Evolutionary conservation across 768 basidiomycete genomes (phyloP).

Genomic region (Imleria badia): DNA sequence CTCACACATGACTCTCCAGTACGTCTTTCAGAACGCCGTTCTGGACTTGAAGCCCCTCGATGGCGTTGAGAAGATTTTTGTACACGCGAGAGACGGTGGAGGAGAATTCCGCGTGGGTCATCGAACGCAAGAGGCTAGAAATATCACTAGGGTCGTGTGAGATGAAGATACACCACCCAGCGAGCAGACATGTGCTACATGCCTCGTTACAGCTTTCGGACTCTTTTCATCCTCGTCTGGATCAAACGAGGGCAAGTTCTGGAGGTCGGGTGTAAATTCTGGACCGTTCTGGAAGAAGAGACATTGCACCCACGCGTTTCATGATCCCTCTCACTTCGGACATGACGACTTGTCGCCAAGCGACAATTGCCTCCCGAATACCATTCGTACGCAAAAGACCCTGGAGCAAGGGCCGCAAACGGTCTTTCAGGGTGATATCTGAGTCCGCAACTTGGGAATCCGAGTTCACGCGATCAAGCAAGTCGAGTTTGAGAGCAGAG

Average conservation of each 20-base stretch:
- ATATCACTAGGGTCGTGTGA: constrained; percentile 32
- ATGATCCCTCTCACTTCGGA: constrained; percentile 56
- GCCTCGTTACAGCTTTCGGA: constrained; percentile 32
- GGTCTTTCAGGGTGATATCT: constrained; percentile 55
- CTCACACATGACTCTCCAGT: constrained; percentile 48
- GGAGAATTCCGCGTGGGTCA: constrained; percentile 71
- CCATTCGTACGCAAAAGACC: constrained; percentile 77
- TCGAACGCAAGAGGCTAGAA: constrained; percentile 56
- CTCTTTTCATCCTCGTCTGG: constrained; percentile 49
- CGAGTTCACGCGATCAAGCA: constrained; percentile 51
- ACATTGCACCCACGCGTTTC: constrained; percentile 50
- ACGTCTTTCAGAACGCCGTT: constrained; percentile 56
- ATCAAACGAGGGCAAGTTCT: constrained; percentile 64
- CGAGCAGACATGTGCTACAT: constrained; percentile 4
- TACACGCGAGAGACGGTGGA: constrained; percentile 61
- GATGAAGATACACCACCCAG: background rate
- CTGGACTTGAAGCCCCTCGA: constrained; percentile 69
- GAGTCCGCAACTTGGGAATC: constrained; percentile 22
- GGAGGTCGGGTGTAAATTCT: background rate
- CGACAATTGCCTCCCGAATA: constrained; percentile 61
- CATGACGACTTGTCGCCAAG: constrained; percentile 71
- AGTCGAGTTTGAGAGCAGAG: constrained; percentile 63
- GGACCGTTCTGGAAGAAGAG: background rate
- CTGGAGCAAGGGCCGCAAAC: constrained; percentile 68
- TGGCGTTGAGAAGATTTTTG: constrained; percentile 55